Percentiles rank a stretch among this genome's conserved stretches.
Evolutionary conservation across 1,284 basidiomycete genomes (phyloP).

Genomic region (Pholiota adiposa): DNA sequence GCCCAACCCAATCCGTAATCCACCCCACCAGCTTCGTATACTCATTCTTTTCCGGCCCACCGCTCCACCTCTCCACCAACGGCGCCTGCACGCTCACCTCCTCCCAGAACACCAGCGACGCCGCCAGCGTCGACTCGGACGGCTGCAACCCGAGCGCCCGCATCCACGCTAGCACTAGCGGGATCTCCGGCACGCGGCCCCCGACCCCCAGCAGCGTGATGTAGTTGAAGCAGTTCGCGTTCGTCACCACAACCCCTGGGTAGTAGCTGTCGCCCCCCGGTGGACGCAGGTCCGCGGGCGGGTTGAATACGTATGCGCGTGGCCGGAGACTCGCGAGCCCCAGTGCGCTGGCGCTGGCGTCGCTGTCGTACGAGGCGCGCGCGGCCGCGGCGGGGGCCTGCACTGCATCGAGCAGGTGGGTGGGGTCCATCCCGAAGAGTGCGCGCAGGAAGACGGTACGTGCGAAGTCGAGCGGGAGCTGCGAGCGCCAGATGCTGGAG

Average conservation of each 20-base stretch:
- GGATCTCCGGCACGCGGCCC: slow-evolving; percentile 58
- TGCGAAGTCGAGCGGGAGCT: slow-evolving; percentile 48
- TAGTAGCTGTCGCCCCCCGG: slow-evolving; percentile 22
- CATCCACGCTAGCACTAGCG: slow-evolving; percentile 82
- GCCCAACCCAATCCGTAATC: slow-evolving; percentile 72
- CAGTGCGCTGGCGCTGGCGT: slow-evolving; percentile 15
- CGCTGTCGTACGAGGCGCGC: slow-evolving; percentile 26
- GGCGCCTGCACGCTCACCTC: slow-evolving; percentile 69
- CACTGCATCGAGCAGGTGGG: slow-evolving; percentile 25
- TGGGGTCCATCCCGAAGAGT: slow-evolving; percentile 54
- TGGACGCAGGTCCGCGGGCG: slow-evolving; percentile 20
- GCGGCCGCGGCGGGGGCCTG: slow-evolving; percentile 29
- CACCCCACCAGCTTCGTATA: slow-evolving; percentile 59
- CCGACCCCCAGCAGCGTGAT: slow-evolving; percentile 65
- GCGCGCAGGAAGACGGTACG: slow-evolving; percentile 53
- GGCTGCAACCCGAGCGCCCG: slow-evolving; percentile 59
- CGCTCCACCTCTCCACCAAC: slow-evolving; percentile 49
- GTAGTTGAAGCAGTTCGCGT: slow-evolving; percentile 60
- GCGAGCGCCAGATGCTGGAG: slow-evolving; percentile 51
- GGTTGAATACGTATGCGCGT: slow-evolving; percentile 19
- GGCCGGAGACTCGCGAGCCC: slow-evolving; percentile 14
- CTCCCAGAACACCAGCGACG: slow-evolving; percentile 71
- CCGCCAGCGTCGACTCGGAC: slow-evolving; percentile 55
- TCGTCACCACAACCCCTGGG: slow-evolving; percentile 33
- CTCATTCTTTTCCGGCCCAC: slow-evolving; percentile 41